A percentile compares a stretch with the other conserved stretches of the same genome.
These are phyloP conservation scores for Neovahlkampfia damariscottae DNA, from an alignment of 78 protist genomes.

Conservation along the genomic window DNA sequence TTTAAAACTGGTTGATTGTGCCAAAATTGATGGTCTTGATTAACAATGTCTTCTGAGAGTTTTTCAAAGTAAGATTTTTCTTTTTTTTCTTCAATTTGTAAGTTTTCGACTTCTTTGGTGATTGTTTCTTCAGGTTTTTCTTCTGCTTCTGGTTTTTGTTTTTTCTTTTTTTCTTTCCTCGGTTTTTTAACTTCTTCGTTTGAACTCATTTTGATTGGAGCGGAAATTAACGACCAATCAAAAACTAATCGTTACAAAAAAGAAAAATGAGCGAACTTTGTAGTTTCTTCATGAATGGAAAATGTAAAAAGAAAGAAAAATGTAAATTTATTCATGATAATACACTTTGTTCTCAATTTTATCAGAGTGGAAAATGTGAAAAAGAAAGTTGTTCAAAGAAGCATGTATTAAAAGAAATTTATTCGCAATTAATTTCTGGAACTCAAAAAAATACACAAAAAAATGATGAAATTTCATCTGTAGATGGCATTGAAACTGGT, in stretches of 20 bases:
- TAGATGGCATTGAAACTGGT: too few species aligned
- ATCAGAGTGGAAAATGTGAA: not conserved
- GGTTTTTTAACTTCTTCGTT: not conserved
- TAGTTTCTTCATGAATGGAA: not conserved
- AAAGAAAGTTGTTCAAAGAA: not conserved
- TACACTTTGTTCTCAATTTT: not conserved
- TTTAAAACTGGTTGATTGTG: conserved; percentile 83
- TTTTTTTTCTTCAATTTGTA: conserved; percentile 8
- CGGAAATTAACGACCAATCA: too few species aligned
- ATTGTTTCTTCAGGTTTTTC: not conserved
- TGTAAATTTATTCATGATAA: not conserved
- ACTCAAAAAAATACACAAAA: too few species aligned
- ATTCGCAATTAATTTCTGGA: too few species aligned
- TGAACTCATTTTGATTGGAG: not conserved
- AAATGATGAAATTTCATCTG: too few species aligned
- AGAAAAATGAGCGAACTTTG: too few species aligned
- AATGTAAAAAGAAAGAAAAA: not conserved
- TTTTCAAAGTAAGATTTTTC: not conserved
- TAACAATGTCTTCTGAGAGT: not conserved
- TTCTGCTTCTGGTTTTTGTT: not conserved
- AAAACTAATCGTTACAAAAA: too few species aligned
- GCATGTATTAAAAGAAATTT: not conserved
- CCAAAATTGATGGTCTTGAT: conserved; percentile 68
- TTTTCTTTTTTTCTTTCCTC: conserved; percentile 7
- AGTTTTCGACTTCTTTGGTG: too few species aligned